phyloP scores from a whole-genome alignment of 768 basidiomycete species.

The Collybiopsis luxurians region DNA sequence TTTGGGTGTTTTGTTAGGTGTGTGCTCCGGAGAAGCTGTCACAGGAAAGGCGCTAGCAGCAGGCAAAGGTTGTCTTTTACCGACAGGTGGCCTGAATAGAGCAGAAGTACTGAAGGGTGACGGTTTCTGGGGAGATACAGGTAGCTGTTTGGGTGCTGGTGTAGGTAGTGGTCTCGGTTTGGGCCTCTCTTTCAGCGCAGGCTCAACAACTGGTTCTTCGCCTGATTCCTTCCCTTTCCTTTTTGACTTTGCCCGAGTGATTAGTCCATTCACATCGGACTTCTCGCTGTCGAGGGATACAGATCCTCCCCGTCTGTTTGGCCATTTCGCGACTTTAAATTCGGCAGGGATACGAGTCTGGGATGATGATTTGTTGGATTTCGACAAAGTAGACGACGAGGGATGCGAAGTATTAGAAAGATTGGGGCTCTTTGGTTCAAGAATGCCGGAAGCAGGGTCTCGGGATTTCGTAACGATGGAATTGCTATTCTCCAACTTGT shows the following conservation, averaged over 20 bases:
- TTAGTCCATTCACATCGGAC: background rate
- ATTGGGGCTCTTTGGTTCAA: constrained; percentile 4
- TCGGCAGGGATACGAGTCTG: background rate
- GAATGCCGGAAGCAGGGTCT: constrained; percentile 8
- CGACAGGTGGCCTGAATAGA: background rate
- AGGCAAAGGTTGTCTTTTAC: background rate
- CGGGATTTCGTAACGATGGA: background rate
- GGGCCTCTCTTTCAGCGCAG: background rate
- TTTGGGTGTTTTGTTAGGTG: background rate
- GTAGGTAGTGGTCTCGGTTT: background rate
- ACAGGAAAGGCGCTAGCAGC: background rate
- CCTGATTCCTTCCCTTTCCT: background rate
- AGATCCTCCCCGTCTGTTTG: background rate
- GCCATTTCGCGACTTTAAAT: background rate
- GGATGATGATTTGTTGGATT: background rate
- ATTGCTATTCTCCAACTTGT: constrained; percentile 16
- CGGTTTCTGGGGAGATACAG: background rate
- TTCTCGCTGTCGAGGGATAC: background rate
- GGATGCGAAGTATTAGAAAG: constrained; percentile 11
- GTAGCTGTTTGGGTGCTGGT: too few relatives aligned
- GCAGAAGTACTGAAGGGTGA: background rate
- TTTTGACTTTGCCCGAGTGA: background rate
- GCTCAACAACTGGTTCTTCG: background rate
- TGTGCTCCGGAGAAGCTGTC: background rate
- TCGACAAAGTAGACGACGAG: background rate